phyloP scores from a whole-genome alignment of 116 monocot genomes.

The Iris pallida region DNA sequence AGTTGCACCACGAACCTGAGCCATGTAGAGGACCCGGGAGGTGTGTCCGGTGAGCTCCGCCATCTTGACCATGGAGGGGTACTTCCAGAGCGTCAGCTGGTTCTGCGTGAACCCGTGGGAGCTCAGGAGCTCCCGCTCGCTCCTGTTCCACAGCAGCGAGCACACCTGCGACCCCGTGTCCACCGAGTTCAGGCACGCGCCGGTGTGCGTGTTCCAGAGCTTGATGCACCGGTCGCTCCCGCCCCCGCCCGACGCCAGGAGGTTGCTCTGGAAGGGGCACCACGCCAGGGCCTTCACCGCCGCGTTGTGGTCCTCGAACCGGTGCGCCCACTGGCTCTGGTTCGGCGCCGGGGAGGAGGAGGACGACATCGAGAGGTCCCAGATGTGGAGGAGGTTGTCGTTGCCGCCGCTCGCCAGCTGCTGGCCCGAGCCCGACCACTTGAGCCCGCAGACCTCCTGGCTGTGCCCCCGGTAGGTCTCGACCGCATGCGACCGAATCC shows the following conservation, averaged over 20 bases:
- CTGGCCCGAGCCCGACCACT: constrained; percentile 42
- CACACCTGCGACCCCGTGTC: constrained; percentile 58
- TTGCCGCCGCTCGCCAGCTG: constrained; percentile 51
- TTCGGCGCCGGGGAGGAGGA: no score
- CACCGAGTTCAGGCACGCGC: constrained; percentile 43
- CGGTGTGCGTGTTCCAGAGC: constrained; percentile 52
- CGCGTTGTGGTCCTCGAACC: constrained; percentile 44
- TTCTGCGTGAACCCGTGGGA: constrained; percentile 73
- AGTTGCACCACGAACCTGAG: constrained; percentile 56
- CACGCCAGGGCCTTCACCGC: constrained; percentile 57
- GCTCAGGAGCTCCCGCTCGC: constrained; percentile 48
- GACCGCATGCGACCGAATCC: constrained; percentile 23
- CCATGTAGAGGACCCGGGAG: constrained; percentile 67
- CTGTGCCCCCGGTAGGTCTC: constrained; percentile 35
- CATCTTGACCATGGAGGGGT: constrained; percentile 78
- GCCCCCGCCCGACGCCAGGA: constrained; percentile 52
- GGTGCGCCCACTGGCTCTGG: constrained; percentile 34
- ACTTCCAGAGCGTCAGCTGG: constrained; percentile 77
- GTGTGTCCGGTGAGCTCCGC: constrained; percentile 73
- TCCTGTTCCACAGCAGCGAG: constrained; percentile 45
- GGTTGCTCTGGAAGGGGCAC: constrained; percentile 57
- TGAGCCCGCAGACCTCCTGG: constrained; percentile 49
- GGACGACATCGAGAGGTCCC: constrained; percentile 34
- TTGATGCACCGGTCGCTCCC: constrained; percentile 46
- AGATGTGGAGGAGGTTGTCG: constrained; percentile 46